Evolutionary conservation across 2,329 filamentous ascomycete species (phyloP), one percentile per base, ranked within the genome.

Genomic region (Zasmidium cellare): DNA sequence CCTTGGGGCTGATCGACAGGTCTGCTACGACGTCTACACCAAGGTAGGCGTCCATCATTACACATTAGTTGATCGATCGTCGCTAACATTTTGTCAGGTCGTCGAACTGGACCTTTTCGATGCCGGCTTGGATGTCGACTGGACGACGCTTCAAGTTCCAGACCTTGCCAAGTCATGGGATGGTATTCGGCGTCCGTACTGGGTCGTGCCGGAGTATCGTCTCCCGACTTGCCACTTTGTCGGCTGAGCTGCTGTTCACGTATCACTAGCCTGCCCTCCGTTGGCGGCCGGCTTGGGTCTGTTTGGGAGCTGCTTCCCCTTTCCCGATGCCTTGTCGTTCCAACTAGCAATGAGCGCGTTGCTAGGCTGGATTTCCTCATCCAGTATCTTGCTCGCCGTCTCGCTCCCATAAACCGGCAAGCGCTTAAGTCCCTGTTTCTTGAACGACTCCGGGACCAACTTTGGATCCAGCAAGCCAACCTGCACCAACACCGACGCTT

Each of bases 1-100:
- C 0, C 85, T 97, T 57, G 94, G 94, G 0, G 94, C 94, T 2
- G 94, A 99, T 76, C 82, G 94, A 47, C 87, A 88, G 73, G 87
- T 97, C 61, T 96, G 91, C 75, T 97, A 97, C 75, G 94, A 97
- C 76, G 92, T 99, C 22, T 97, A 97, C 76, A 90, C 88, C 53
- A 91, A 90, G 73, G 91, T 74, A 59, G 48, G 65, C 56, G 14
- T 38, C 16, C 3, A 38, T 62, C 46, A 28, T 41, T 18, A 41
- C 35, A 41, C 16, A 41, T 41, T 41, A n/a, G 3, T 16, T 41
- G 6, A 18, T 41, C 35, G n/a, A 41, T 47, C 6, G 14, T 46
- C 24, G 47, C 54, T 56, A 45, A 56, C 38, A 46, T 18, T 22
- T 25, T 38, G 25, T 41, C 52, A 75, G 71, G 76, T 97, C 2